These are phyloP conservation scores for Barnettozyma californica DNA, from an alignment of 805 yeast species.

Conservation along the genomic window DNA sequence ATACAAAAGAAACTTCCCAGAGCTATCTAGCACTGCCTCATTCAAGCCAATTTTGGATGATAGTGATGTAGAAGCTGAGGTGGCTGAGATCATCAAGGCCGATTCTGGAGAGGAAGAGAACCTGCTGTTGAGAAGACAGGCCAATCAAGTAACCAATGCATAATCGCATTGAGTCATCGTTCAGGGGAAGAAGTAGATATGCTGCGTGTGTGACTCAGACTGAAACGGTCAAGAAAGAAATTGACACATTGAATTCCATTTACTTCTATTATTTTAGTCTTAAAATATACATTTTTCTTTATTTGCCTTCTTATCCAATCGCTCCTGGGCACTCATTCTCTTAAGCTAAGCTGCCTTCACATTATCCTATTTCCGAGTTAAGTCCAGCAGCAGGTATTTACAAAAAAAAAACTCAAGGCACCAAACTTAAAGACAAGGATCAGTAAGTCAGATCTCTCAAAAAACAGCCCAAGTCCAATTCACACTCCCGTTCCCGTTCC, in stretches of 20 bases:
- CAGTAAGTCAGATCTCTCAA: background rate
- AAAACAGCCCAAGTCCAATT: background rate
- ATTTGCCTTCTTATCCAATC: too few species aligned
- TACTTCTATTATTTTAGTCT: too few species aligned
- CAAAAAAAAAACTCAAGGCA: background rate
- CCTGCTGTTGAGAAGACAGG: slow-evolving; percentile 10
- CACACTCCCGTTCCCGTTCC: background rate
- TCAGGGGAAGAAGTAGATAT: background rate
- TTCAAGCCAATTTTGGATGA: slow-evolving; percentile 38
- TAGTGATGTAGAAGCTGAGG: slow-evolving; percentile 32
- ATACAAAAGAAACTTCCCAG: slow-evolving; percentile 38
- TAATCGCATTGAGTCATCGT: background rate
- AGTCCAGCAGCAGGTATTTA: too few species aligned
- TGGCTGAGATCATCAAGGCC: slow-evolving; percentile 12
- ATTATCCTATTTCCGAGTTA: too few species aligned
- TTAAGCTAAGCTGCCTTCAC: too few species aligned
- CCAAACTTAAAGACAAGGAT: background rate
- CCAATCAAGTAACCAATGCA: background rate
- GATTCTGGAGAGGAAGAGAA: slow-evolving; percentile 17
- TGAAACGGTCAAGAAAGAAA: background rate
- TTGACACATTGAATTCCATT: background rate
- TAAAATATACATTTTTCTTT: background rate
- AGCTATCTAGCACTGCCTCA: slow-evolving; percentile 27
- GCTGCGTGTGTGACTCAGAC: background rate
- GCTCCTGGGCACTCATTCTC: too few species aligned